Evolutionary conservation across 2,329 filamentous ascomycete genomes (phyloP), one percentile per base, ranked within the genome.

Genomic region (Cyclaneusma minus): DNA sequence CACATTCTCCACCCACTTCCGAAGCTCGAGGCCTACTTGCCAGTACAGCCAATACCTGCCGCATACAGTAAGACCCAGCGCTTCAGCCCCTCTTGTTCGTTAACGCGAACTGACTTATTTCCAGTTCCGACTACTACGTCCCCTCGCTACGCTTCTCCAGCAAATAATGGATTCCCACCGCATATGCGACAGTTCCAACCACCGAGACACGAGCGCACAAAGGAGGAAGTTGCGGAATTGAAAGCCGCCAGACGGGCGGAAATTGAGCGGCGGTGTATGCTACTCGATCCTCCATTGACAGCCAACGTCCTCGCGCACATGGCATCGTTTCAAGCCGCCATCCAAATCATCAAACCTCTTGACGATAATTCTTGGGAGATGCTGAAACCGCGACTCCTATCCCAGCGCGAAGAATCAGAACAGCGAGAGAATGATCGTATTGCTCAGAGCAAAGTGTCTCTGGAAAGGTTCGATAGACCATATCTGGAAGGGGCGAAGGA

Each of bases 241-340:
- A 80, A 77, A 45, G 63, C 65, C 29, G 60, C 58, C 31, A 64
- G 77, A 34, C 68, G 66, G 44, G 56, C 60, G 9, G 79, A 83
- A 38, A 84, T 87, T 41, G 76, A 84, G 47, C 63, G 64, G 27
- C 67, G 77, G 15, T 80, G 75, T 42, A 52, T 65, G 46, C 56
- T 64, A 24, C 59, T 87, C 25, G 50, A 71, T 16, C 78, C 78
- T 14, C 74, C 79, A 2, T 54, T 87, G 30, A 52, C 57, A 25
- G 52, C 70, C 20, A 61, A 59, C 36, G 58, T 79, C 21, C 56
- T 85, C 30, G 62, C 63, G 29, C 71, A 76, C 41, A 79, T 83
- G 49, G 64, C 77, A 24, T 71, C 77, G 2, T 87, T 83, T 47
- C 68, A 76, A 42, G 76, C 75, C 19, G 73, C 80, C 16, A 63